Evolutionary conservation across 2,329 filamentous ascomycete species (phyloP).

Genomic region (Phyllosticta capitalensis): DNA sequence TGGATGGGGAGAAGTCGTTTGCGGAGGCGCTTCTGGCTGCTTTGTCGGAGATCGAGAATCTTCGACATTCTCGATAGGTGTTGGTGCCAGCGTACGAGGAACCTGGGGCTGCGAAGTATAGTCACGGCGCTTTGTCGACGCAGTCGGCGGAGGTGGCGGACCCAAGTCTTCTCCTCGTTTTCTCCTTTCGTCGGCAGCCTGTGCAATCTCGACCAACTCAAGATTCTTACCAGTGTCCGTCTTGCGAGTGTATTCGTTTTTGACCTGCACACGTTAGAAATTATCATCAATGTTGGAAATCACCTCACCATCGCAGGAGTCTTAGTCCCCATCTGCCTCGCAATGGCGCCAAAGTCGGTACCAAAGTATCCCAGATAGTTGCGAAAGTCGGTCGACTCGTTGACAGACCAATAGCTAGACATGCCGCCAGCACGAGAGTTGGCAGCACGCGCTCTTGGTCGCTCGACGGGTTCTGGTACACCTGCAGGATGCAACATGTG

Average conservation of each 20-base stretch:
- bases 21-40: conserved; percentile 20
- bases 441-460: conserved; percentile 2
- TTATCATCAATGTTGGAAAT: neutral
- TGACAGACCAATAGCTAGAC: conserved; percentile 82
- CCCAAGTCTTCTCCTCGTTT: conserved; percentile 37
- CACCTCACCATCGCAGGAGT: conserved; percentile 78
- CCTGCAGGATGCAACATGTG: neutral
- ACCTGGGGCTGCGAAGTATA: conserved; percentile 31
- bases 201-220: conserved; percentile 33
- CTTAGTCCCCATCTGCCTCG: conserved; percentile 71
- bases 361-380: conserved; percentile 64
- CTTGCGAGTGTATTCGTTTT: conserved; percentile 41
- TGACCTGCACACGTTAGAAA: conserved; percentile 22
- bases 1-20: conserved; percentile 28
- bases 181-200: conserved; percentile 33
- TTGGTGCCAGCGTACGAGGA: conserved; percentile 35
- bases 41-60: conserved; percentile 27
- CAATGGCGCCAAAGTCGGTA: conserved; percentile 68
- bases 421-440: conserved; percentile 38
- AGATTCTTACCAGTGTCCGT: conserved; percentile 32
- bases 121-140: conserved; percentile 38
- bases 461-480: neutral
- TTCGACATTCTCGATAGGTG: conserved; percentile 33
- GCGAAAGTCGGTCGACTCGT: conserved; percentile 69
- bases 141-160: conserved; percentile 39